Evolutionary conservation across 129 eudicot species (phyloP), one percentile per base, ranked within the genome.

Genomic region (Heracleum sosnowskyi): DNA sequence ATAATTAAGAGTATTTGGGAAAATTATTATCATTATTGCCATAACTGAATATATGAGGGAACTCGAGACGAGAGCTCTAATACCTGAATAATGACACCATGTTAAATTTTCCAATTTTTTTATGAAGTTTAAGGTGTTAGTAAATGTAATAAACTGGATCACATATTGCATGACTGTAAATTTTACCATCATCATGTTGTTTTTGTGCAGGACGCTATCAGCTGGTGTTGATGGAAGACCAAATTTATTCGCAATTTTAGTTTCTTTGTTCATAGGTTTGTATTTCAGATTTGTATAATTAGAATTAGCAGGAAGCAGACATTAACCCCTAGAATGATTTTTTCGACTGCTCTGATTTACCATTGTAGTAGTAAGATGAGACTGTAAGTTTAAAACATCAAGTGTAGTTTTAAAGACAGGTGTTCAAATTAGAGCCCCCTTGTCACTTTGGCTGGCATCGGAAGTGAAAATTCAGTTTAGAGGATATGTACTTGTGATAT

Each of bases 151-250:
- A n/a, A n/a, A n/a, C n/a, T n/a, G n/a, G n/a, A n/a, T n/a, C n/a
- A n/a, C n/a, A n/a, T n/a, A n/a, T n/a, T n/a, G n/a, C n/a, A 49
- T 49, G 60, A 49, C n/a, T 18, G n/a, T 49, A 49, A 18, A 53
- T 69, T 15, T 63, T 47, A 44, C 73, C 15, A 9, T 44, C 17
- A 7, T 28, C 29, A 39, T 57, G 34, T 57, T 69, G 24, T 70
- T 46, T 76, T 76, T 17, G 12, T 82, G 75, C 78, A 82, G 82
- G 79, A 77, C 82, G 62, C 11, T 60, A 57, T 82, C 85, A 78
- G 78, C 78, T 71, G 82, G 82, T 60, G 79, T 33, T 35, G 44
- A 57, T 26, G 41, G 74, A 70, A 77, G 60, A 73, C 66, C 85
- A 11, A 77, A 72, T 63, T 62, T 35, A 20, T 18, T 69, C 0